Evolutionary conservation across 108 stramenopile species (phyloP).

Genomic region (Cylindrotheca fusiformis): DNA sequence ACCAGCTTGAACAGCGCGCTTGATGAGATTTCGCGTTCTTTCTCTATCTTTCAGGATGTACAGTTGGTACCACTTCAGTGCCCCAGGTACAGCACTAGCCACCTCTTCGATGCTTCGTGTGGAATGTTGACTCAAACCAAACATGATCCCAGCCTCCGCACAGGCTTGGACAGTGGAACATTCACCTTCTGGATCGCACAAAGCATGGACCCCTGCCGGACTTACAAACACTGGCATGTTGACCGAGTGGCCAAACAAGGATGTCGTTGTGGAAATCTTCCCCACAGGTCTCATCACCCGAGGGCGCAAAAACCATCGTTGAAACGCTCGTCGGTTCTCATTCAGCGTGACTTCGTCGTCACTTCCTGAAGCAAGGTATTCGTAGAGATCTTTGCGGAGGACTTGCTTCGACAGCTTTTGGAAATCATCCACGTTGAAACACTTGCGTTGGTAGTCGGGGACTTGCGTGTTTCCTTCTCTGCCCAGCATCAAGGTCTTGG

Average conservation of each 20-base stretch:
- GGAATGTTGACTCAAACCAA: conserved; percentile 74
- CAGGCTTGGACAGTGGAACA: conserved; percentile 68
- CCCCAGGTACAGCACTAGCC: conserved; percentile 22
- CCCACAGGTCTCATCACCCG: conserved; percentile 68
- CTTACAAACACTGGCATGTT: conserved; percentile 66
- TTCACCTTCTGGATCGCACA: conserved; percentile 65
- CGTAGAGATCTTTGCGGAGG: conserved; percentile 54
- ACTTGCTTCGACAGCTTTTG: conserved; percentile 42
- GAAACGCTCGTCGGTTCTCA: conserved; percentile 61
- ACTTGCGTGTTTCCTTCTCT: background rate
- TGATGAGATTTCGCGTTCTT: conserved; percentile 52
- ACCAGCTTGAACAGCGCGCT: conserved; percentile 61
- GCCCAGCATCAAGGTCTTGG: background rate
- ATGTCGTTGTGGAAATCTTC: conserved; percentile 40
- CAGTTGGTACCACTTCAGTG: conserved; percentile 59
- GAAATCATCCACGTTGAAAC: conserved; percentile 62
- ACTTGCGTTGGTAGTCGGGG: conserved; percentile 4
- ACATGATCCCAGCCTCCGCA: conserved; percentile 45
- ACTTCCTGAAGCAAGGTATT: conserved; percentile 73
- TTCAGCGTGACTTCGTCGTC: conserved; percentile 71
- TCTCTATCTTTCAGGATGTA: conserved; percentile 78
- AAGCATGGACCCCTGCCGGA: conserved; percentile 78
- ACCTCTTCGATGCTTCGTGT: conserved; percentile 77
- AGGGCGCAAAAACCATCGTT: conserved; percentile 68
- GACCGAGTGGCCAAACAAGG: conserved; percentile 34